A percentile compares a stretch with the other conserved stretches of the same genome.
Evolutionary conservation across 495 filamentous ascomycete species (phyloP).

Genomic region (Penicillium paxilli): DNA sequence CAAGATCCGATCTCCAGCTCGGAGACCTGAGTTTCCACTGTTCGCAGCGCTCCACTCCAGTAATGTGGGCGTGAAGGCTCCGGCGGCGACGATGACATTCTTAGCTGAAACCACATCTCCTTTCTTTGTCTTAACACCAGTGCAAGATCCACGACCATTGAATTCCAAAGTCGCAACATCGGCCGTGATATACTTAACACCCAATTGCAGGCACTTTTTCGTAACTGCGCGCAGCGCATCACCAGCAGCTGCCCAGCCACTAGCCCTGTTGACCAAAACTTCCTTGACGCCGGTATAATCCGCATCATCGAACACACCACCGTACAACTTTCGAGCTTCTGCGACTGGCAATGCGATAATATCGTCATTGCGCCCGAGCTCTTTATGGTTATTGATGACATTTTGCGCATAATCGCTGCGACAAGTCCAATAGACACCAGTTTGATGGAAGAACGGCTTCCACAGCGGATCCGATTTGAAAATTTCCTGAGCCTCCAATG

Average conservation of each 20-base stretch:
- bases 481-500: constrained; percentile 54
- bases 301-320: constrained; percentile 52
- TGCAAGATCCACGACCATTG: constrained; percentile 38
- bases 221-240: constrained; percentile 48
- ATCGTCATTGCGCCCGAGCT: constrained; percentile 41
- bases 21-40: constrained; percentile 41
- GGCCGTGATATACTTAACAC: constrained; percentile 52
- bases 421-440: constrained; percentile 51
- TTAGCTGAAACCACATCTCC: constrained; percentile 44
- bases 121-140: constrained; percentile 43
- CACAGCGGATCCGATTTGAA: constrained; percentile 56
- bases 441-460: constrained; percentile 56
- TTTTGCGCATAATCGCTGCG: constrained; percentile 43
- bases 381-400: constrained; percentile 51
- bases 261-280: constrained; percentile 49
- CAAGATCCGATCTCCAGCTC: constrained; percentile 51
- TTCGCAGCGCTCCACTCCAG: constrained; percentile 53
- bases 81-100: constrained; percentile 54
- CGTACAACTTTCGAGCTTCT: constrained; percentile 45
- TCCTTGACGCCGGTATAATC: constrained; percentile 54
- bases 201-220: constrained; percentile 44
- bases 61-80: constrained; percentile 59
- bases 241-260: constrained; percentile 65
- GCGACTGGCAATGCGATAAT: constrained; percentile 39
- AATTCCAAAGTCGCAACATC: constrained; percentile 48